A percentile compares a stretch with the other conserved stretches of the same genome.
Conservation (phyloP, 306 rosid genomes). For the Citrullus mucosospermus region DNA sequence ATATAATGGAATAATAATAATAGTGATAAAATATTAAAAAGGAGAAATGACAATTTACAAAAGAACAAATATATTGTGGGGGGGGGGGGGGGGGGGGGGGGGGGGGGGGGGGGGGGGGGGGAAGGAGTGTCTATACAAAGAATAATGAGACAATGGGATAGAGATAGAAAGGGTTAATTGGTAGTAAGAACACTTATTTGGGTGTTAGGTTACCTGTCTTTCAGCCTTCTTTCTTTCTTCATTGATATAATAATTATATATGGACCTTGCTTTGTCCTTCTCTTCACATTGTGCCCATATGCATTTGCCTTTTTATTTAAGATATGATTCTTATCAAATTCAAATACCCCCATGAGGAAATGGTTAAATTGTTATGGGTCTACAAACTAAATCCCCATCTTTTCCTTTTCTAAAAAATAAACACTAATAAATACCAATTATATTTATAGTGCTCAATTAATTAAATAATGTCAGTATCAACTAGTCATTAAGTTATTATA, state of each 20-base stretch:
- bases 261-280: constrained; percentile 1
- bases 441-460: too few species aligned
- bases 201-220: constrained; percentile 4
- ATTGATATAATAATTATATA: background rate
- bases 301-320: background rate
- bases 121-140: background rate
- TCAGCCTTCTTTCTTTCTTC: background rate
- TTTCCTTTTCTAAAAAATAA: background rate
- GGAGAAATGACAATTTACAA: background rate
- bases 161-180: background rate
- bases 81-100: too few species aligned
- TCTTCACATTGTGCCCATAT: background rate
- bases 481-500: too few species aligned
- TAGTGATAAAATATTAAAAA: background rate
- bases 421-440: background rate
- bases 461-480: too few species aligned
- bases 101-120: background rate
- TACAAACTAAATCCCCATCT: background rate
- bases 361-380: constrained; percentile 2
- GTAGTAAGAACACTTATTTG: background rate
- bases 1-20: background rate
- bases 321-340: background rate
- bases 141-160: background rate
- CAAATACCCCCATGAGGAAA: background rate
- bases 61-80: constrained; percentile 1